A percentile compares a stretch with the other conserved stretches of the same genome.
Conservation (phyloP, 1,284 basidiomycete genomes). For the Apiotrichum akiyoshidainum region DNA sequence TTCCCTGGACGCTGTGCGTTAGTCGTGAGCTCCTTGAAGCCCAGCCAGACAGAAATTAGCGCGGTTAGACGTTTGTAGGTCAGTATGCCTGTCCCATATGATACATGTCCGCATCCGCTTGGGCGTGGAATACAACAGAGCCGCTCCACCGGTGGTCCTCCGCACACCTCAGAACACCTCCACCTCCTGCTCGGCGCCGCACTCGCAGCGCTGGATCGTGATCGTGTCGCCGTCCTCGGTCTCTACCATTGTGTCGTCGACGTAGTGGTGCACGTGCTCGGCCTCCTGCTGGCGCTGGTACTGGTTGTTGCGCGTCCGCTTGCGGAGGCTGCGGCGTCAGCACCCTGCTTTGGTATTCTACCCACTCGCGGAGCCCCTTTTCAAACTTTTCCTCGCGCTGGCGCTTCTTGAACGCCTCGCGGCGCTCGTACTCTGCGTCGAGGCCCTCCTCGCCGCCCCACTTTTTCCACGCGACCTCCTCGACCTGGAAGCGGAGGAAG, state of each 20-base stretch:
- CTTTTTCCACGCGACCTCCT: conserved; percentile 94
- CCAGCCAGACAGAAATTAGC: no score
- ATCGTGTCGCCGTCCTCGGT: conserved; percentile 52
- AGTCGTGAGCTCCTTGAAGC: no score
- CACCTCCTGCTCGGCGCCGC: conserved; percentile 81
- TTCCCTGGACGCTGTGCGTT: no score
- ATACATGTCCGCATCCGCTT: no score
- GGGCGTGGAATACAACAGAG: no score
- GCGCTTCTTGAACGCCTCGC: conserved; percentile 78
- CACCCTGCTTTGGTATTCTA: neutral
- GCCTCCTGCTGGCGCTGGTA: conserved; percentile 83
- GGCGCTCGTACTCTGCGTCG: conserved; percentile 80
- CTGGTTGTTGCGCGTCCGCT: conserved; percentile 78
- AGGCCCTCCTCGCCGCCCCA: conserved; percentile 92
- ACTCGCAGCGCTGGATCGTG: conserved; percentile 68
- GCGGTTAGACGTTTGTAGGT: no score
- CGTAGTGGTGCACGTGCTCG: conserved; percentile 80
- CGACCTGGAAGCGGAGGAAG: conserved; percentile 89
- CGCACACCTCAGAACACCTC: conserved; percentile 62
- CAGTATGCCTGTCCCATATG: no score
- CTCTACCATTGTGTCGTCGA: conserved; percentile 57
- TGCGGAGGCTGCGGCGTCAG: conserved; percentile 57
- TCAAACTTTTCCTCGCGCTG: conserved; percentile 94
- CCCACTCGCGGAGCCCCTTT: conserved; percentile 67
- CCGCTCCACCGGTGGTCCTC: no score